phyloP scores from a whole-genome alignment of 441 rosid genomes.

The Populus hybrid region DNA sequence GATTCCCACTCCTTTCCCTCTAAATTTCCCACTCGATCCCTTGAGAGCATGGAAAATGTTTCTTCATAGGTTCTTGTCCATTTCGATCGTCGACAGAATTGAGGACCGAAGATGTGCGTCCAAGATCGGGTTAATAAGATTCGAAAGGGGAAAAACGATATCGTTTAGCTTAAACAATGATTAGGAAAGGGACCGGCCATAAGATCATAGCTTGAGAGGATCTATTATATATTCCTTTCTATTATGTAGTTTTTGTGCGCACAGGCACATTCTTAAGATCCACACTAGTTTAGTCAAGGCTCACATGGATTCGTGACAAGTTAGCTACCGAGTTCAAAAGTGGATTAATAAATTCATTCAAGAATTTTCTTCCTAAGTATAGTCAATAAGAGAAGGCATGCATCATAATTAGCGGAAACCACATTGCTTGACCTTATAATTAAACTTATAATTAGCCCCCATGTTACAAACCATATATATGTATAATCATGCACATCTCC shows the following conservation, averaged over 20 bases:
- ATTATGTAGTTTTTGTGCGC: background rate
- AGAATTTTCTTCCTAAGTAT: background rate
- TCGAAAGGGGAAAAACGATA: background rate
- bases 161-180: background rate
- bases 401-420: constrained; percentile 20
- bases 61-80: too few relatives aligned
- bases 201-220: background rate
- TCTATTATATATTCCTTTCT: background rate
- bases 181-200: background rate
- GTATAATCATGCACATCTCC: background rate
- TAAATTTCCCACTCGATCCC: too few relatives aligned
- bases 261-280: background rate
- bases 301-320: constrained; percentile 51
- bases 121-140: too few relatives aligned
- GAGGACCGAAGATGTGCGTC: too few relatives aligned
- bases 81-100: too few relatives aligned
- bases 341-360: constrained; percentile 17
- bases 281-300: constrained; percentile 15
- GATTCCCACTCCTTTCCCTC: too few relatives aligned
- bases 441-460: background rate
- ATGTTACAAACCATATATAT: constrained; percentile 3
- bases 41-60: too few relatives aligned
- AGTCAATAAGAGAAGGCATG: background rate
- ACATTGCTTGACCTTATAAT: constrained; percentile 5
- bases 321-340: constrained; percentile 6